Evolutionary conservation across 345 rosid species (phyloP), one percentile per base, ranked within the genome.

Genomic region (Arabidopsis suecica): DNA sequence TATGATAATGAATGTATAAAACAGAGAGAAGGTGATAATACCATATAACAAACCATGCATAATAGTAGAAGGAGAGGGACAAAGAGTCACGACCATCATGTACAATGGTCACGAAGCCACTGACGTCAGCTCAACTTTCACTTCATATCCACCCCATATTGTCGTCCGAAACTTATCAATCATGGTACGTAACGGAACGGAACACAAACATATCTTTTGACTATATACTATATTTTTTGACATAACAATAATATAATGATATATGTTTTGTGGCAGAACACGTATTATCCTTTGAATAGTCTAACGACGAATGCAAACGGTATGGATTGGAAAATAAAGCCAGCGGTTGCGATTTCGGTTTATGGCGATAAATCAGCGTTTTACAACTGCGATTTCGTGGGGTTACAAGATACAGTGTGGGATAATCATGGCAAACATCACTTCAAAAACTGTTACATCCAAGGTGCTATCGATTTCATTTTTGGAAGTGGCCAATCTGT

Each of bases 361-460:
- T 65, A 77, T 32, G 91, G 96, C 0, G 91, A 89, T 38, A 84
- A 85, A 68, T 78, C 87, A 1, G 80, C 88, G 25, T 89, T 88
- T 58, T 80, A 49, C 22, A 58, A 72, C 0, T 85, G 90, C 40
- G 72, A 64, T 23, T 86, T 89, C 60, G 5, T 83, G 65, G 90
- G 90, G 32, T 55, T 89, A 53, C 89, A 89, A 78, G 92, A 89
- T 38, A 86, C 88, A 5, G 5, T 87, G 13, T 89, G 85, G 87
- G 90, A 88, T 70, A 83, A 7, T 36, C 20, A 0, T 54, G 87
- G 89, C 4, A 81, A 77, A 41, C 96, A 86, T 76, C 74, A 68
- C 66, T 89, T 81, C 77, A 20, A 33, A 42, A 37, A 68, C 0
- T 89, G 90, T 83, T 76, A 86, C 65, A 84, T 89, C 7, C 85